Conservation (phyloP, 2,329 filamentous ascomycete genomes). For the Myriangium duriaei region DNA sequence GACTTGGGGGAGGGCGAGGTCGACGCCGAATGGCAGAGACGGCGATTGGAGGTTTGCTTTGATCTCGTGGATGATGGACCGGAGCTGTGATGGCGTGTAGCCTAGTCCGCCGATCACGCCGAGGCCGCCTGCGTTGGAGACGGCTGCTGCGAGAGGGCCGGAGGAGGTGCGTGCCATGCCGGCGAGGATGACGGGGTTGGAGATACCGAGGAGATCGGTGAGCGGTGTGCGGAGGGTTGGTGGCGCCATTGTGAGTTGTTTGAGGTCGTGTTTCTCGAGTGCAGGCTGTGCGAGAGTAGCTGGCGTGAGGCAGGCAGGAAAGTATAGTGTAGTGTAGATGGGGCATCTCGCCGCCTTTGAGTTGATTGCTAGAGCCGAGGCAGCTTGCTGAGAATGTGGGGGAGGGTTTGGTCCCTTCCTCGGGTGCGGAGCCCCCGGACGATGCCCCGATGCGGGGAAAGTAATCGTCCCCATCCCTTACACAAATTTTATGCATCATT, state of each 20-base stretch:
- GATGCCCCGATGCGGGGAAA: no score
- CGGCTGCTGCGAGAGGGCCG: constrained; percentile 66
- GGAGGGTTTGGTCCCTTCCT: no score
- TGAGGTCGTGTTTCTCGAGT: no score
- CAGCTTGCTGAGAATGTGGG: no score
- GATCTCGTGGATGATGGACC: constrained; percentile 71
- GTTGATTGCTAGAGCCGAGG: no score
- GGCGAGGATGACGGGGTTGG: constrained; percentile 81
- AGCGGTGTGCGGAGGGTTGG: constrained; percentile 60
- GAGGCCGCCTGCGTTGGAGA: constrained; percentile 78
- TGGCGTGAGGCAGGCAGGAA: no score
- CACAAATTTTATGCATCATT: no score
- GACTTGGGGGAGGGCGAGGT: constrained; percentile 81
- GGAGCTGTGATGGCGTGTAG: constrained; percentile 63
- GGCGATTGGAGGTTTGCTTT: constrained; percentile 58
- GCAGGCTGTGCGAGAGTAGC: no score
- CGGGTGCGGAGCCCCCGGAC: no score
- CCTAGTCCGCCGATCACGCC: constrained; percentile 49
- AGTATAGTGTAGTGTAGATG: no score
- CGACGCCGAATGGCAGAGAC: constrained; percentile 73
- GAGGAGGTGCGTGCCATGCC: constrained; percentile 85
- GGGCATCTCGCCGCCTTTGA: no score
- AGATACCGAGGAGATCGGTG: constrained; percentile 65
- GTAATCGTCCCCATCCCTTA: no score
- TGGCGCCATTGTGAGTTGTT: constrained; percentile 15